These are phyloP conservation scores for Boletus edulis DNA, from an alignment of 768 basidiomycete species.

Conservation along the genomic window DNA sequence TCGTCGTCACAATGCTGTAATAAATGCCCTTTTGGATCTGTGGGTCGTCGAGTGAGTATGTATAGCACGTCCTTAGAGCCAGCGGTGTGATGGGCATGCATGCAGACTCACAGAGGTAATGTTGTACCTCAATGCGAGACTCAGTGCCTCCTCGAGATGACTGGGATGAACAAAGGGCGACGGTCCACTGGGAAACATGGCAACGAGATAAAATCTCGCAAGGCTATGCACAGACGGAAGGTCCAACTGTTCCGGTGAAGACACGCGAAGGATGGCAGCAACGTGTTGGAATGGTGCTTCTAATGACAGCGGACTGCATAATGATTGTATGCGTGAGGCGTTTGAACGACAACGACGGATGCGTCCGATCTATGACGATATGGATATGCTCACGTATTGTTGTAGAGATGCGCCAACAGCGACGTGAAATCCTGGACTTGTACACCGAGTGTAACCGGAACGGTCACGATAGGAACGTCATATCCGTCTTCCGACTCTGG, in stretches of 20 bases:
- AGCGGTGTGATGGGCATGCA: not conserved
- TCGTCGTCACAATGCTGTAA: slow-evolving; percentile 60
- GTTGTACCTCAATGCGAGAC: slow-evolving; percentile 46
- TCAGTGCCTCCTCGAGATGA: slow-evolving; percentile 52
- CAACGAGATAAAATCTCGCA: slow-evolving; percentile 41
- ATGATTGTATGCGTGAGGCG: not conserved
- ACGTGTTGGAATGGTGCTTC: slow-evolving; percentile 46
- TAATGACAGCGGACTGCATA: slow-evolving; percentile 47
- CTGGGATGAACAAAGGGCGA: slow-evolving; percentile 41
- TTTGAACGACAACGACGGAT: not conserved
- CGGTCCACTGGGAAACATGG: slow-evolving; percentile 50
- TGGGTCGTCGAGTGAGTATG: not conserved
- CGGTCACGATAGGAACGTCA: slow-evolving; percentile 17
- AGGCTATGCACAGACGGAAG: slow-evolving; percentile 50
- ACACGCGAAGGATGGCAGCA: slow-evolving; percentile 54
- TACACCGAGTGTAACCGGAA: slow-evolving; percentile 41
- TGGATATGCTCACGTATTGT: slow-evolving; percentile 54
- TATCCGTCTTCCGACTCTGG: not conserved
- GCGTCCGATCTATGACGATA: not conserved
- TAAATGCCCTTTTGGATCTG: slow-evolving; percentile 63
- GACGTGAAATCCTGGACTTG: slow-evolving; percentile 48
- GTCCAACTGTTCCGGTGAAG: slow-evolving; percentile 54
- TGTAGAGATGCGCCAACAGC: slow-evolving; percentile 64
- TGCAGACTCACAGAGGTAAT: slow-evolving; percentile 46
- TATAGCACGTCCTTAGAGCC: not conserved